phyloP scores from a whole-genome alignment of 305 asterid genomes.

The Fraxinus xanthoxyloides region DNA sequence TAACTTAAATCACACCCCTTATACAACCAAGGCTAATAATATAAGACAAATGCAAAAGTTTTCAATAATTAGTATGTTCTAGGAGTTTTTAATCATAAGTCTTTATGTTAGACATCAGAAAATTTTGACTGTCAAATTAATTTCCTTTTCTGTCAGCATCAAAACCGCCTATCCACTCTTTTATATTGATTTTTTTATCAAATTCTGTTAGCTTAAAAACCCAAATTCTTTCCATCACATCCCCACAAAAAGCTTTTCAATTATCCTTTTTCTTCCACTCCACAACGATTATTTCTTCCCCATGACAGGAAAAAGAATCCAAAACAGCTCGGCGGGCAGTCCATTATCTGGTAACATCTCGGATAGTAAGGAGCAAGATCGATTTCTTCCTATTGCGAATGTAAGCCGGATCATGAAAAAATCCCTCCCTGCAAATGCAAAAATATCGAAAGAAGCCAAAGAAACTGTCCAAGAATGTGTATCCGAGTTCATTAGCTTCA shows the following conservation, averaged over 20 bases:
- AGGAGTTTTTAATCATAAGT: neutral
- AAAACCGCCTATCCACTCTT: slow-evolving; percentile 45
- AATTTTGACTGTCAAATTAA: neutral
- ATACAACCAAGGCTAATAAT: neutral
- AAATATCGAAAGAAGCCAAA: slow-evolving; percentile 59
- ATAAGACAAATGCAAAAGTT: neutral
- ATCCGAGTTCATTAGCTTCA: slow-evolving; percentile 63
- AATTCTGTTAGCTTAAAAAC: slow-evolving; percentile 19
- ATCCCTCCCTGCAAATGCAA: slow-evolving; percentile 54
- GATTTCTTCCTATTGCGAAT: slow-evolving; percentile 51
- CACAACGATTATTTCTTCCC: neutral
- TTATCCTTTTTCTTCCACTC: neutral
- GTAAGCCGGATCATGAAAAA: slow-evolving; percentile 64
- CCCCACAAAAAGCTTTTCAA: slow-evolving; percentile 11
- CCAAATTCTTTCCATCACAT: slow-evolving; percentile 13
- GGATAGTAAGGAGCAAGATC: slow-evolving; percentile 40
- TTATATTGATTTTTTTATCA: slow-evolving; percentile 10
- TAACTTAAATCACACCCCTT: neutral
- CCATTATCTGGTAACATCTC: slow-evolving; percentile 19
- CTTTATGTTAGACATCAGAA: neutral
- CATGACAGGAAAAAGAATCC: slow-evolving; percentile 26
- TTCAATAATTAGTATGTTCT: neutral
- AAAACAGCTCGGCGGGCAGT: slow-evolving; percentile 17
- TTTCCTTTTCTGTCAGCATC: slow-evolving; percentile 32
- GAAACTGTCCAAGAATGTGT: slow-evolving; percentile 60